Conservation (phyloP, 768 basidiomycete species). For the Scleroderma citrinum region DNA sequence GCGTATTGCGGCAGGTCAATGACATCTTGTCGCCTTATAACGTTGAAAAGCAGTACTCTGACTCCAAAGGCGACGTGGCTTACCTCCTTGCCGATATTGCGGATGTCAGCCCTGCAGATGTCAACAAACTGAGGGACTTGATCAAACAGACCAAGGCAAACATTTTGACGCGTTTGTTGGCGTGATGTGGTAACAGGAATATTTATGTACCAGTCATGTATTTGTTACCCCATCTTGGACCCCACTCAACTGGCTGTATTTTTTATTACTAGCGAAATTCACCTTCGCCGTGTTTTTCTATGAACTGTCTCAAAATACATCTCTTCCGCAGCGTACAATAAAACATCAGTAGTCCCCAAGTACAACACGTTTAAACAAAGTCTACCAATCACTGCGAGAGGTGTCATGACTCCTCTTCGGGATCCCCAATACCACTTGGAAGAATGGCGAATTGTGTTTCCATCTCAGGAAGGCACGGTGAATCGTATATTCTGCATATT, state of each 20-base stretch:
- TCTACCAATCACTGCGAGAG: background rate
- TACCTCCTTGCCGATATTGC: slow-evolving; percentile 98
- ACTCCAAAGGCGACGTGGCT: slow-evolving; percentile 87
- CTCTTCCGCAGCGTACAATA: slow-evolving; percentile 5
- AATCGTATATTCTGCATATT: slow-evolving; percentile 96
- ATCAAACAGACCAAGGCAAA: slow-evolving; percentile 80
- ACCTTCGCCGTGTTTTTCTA: slow-evolving; percentile 1
- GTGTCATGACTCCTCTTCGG: slow-evolving; percentile 72
- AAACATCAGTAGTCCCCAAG: background rate
- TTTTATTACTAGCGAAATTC: slow-evolving; percentile 7
- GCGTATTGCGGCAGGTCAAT: slow-evolving; percentile 93
- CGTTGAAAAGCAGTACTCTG: slow-evolving; percentile 99
- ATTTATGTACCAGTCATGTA: background rate
- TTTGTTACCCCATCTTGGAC: slow-evolving; percentile 6
- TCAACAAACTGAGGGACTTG: slow-evolving; percentile 68
- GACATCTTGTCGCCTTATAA: slow-evolving; percentile 92
- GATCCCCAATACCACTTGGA: slow-evolving; percentile 86
- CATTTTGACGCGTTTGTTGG: slow-evolving; percentile 84
- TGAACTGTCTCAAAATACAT: slow-evolving; percentile 7
- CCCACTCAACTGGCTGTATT: slow-evolving; percentile 49
- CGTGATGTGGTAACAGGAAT: slow-evolving; percentile 28
- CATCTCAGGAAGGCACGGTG: slow-evolving; percentile 93
- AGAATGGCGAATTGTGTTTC: slow-evolving; percentile 95
- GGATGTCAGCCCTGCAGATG: slow-evolving; percentile 75
- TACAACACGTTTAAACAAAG: background rate